Base-by-base conservation (phyloP, 208 protist genomes). In the Acanthamoeba healyi region DNA sequence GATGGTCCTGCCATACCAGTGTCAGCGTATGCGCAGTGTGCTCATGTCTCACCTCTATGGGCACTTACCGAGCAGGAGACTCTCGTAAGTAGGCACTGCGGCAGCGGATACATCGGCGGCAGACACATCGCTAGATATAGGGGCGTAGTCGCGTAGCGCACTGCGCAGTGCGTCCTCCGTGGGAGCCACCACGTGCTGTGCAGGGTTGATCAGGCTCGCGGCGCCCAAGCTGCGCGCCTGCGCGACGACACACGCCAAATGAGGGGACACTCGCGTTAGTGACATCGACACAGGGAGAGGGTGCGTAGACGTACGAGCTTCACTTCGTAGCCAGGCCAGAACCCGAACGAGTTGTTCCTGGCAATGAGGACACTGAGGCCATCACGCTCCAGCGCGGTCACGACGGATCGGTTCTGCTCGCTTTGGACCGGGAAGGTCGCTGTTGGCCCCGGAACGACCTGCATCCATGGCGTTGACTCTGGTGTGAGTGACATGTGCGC, bases 401-500 rank as follows among this genome's bases (percentile, higher is more conserved):
- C 34, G 38, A 61, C 32, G 44, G 77, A 86, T 1, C 77, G 40
- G 38, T 86, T 58, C 0, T 7, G 17, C 42, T 22, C 40, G 46
- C 42, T 86, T 26, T 86, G 42, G 17, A 86, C 77, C 17, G 77
- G 77, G 46, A 86, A 86, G 3, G 46, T 38, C 0, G 32, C 77
- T 22, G 24, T 32, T 0, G 38, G 14, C 1, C 77, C 77, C 42
- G n/a, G 29, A 14, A 12, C 44, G 3, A 86, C 24, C 77, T 58
- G 42, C 15, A n/a, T n/a, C n/a, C n/a, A n/a, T n/a, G n/a, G n/a
- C n/a, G n/a, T n/a, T n/a, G n/a, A n/a, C n/a, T n/a, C n/a, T n/a
- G n/a, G n/a, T n/a, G n/a, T n/a, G n/a, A n/a, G n/a, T n/a, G n/a
- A n/a, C n/a, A n/a, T n/a, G n/a, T n/a, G n/a, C n/a, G n/a, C n/a